Evolutionary conservation across 495 filamentous ascomycete species (phyloP).

Genomic region (Annulohypoxylon stygium): DNA sequence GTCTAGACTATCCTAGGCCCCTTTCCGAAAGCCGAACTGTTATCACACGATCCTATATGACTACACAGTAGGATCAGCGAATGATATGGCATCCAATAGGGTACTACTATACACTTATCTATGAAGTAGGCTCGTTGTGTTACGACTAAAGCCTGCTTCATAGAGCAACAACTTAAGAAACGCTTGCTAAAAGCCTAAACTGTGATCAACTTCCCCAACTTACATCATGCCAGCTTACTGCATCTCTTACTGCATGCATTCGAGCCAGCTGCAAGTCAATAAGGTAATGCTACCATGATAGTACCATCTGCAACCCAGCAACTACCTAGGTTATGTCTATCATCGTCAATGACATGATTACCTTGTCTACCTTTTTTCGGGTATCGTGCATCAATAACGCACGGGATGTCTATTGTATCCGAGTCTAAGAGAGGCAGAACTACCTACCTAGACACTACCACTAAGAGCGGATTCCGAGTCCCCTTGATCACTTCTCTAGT

Average conservation of each 20-base stretch:
- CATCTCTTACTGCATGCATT: background rate
- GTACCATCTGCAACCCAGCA: background rate
- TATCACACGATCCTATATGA: background rate
- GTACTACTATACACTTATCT: background rate
- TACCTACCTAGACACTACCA: background rate
- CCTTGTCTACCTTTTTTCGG: background rate
- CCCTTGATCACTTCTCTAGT: background rate
- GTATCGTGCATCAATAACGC: background rate
- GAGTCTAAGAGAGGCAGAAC: no score
- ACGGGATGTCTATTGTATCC: no score
- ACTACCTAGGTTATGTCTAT: background rate
- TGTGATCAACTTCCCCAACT: background rate
- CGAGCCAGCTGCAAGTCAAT: background rate
- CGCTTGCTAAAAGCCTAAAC: background rate
- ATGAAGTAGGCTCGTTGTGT: background rate
- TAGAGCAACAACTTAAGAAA: background rate
- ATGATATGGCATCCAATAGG: background rate
- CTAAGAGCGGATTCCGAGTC: background rate
- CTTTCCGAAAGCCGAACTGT: no score
- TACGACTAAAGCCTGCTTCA: background rate
- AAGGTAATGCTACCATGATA: no score
- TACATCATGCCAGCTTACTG: background rate
- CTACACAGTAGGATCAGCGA: background rate
- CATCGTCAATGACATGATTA: background rate
- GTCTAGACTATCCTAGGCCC: no score